A percentile compares a stretch with the other conserved stretches of the same genome.
phyloP scores from a whole-genome alignment of 306 rosid species.

The Comarum palustre region DNA sequence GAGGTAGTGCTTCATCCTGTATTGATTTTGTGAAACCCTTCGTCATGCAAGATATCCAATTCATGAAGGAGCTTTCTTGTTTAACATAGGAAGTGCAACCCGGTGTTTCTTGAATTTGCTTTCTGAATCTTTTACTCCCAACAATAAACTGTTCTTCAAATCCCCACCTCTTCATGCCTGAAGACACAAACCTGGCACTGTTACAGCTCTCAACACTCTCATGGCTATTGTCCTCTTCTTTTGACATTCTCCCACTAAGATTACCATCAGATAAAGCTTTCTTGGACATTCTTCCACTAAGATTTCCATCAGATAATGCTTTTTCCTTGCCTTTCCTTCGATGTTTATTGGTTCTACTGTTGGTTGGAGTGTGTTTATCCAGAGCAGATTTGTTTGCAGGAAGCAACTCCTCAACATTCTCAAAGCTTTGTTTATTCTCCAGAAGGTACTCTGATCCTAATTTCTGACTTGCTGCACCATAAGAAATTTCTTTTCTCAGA shows the following conservation, averaged over 20 bases:
- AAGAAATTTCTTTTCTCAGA: slow-evolving; percentile 27
- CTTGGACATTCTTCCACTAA: slow-evolving; percentile 37
- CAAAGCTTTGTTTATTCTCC: slow-evolving; percentile 23
- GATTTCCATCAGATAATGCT: slow-evolving; percentile 44
- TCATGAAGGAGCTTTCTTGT: slow-evolving; percentile 77
- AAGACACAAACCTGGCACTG: slow-evolving; percentile 36
- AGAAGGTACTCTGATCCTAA: slow-evolving; percentile 25
- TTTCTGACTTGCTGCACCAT: slow-evolving; percentile 26
- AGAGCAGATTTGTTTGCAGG: slow-evolving; percentile 25
- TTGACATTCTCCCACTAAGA: slow-evolving; percentile 36
- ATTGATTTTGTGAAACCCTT: slow-evolving; percentile 58
- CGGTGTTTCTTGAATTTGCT: slow-evolving; percentile 38
- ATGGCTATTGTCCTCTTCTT: slow-evolving; percentile 42
- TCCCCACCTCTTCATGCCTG: slow-evolving; percentile 50
- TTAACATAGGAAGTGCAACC: slow-evolving; percentile 33
- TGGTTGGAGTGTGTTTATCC: slow-evolving; percentile 41
- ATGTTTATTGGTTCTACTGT: slow-evolving; percentile 32
- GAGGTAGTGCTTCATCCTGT: slow-evolving; percentile 40
- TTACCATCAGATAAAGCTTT: slow-evolving; percentile 44
- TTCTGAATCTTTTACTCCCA: slow-evolving; percentile 49
- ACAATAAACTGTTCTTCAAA: slow-evolving; percentile 49
- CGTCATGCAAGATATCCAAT: slow-evolving; percentile 70
- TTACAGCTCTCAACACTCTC: slow-evolving; percentile 63
- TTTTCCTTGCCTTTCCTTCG: slow-evolving; percentile 58
- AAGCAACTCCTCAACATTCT: slow-evolving; percentile 28